Conservation (phyloP, 176 grass and related monocot genomes). For the Neostapfia colusana region DNA sequence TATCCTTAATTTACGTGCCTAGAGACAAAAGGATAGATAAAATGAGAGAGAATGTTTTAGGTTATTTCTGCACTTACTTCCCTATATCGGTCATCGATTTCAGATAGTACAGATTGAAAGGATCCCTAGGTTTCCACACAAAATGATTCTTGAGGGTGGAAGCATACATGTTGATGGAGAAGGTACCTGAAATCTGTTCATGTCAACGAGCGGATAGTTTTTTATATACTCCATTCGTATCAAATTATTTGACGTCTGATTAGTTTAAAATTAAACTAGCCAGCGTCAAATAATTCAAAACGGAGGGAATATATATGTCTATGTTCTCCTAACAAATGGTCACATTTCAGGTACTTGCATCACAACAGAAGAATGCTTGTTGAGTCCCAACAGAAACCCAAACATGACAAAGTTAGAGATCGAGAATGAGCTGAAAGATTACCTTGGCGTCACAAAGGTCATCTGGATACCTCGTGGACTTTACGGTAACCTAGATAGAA, state of each 20-base stretch:
- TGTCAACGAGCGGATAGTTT: background rate
- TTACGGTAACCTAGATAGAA: conserved; percentile 31
- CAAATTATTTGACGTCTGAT: too few species aligned
- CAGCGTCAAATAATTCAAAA: too few species aligned
- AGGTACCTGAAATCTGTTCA: conserved; percentile 46
- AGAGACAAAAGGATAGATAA: too few species aligned
- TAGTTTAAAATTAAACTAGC: too few species aligned
- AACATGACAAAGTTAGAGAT: conserved; percentile 81
- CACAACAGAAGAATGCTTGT: conserved; percentile 87
- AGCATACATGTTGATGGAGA: conserved; percentile 95
- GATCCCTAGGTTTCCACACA: conserved; percentile 64
- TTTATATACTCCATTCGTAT: too few species aligned
- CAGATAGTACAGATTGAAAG: conserved; percentile 76
- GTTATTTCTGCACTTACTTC: background rate
- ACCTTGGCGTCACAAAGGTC: conserved; percentile 81
- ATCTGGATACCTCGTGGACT: conserved; percentile 90
- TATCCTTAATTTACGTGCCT: too few species aligned
- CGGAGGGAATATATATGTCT: background rate
- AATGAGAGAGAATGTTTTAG: background rate
- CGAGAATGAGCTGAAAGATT: conserved; percentile 80
- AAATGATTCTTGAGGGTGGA: conserved; percentile 94
- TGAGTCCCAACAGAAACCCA: conserved; percentile 87
- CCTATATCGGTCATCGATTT: background rate
- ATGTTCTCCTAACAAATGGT: background rate
- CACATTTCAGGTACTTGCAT: conserved; percentile 81